phyloP scores from a whole-genome alignment of 1,139 yeast genomes.

The Magnusiomyces tetraspermus region DNA sequence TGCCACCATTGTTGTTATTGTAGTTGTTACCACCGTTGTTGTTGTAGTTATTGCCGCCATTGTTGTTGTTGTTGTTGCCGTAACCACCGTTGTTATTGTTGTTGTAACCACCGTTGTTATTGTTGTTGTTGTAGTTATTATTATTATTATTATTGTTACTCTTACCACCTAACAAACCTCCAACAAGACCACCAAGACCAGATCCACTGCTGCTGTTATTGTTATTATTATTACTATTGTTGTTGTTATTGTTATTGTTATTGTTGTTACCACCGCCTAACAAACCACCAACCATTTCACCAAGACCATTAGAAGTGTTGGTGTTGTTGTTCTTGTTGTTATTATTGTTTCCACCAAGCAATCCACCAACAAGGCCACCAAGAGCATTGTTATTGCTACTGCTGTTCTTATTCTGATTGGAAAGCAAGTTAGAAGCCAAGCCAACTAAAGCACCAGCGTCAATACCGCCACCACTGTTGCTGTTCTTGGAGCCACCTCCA shows the following conservation, averaged over 20 bases:
- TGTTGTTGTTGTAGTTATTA: slow-evolving; percentile 2
- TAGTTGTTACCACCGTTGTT: background rate
- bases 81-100: background rate
- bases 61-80: background rate
- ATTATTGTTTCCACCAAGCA: slow-evolving; percentile 1
- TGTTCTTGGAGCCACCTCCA: background rate
- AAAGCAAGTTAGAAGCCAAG: background rate
- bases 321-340: slow-evolving; percentile 2
- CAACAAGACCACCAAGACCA: background rate
- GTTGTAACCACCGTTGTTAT: background rate
- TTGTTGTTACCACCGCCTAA: background rate
- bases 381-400: background rate
- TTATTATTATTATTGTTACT: background rate
- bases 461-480: background rate
- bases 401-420: background rate
- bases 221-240: background rate
- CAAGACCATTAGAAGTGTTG: background rate
- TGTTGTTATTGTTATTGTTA: slow-evolving; percentile 1
- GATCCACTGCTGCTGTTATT: too few species aligned
- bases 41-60: background rate
- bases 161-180: background rate
- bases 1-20: background rate
- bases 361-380: slow-evolving; percentile 1
- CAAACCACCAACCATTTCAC: slow-evolving; percentile 1
- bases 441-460: background rate